Percentiles rank a stretch among this genome's conserved stretches.
These are phyloP conservation scores for Ustilago loliicola DNA, from an alignment of 1,284 basidiomycete species.

Conservation along the genomic window DNA sequence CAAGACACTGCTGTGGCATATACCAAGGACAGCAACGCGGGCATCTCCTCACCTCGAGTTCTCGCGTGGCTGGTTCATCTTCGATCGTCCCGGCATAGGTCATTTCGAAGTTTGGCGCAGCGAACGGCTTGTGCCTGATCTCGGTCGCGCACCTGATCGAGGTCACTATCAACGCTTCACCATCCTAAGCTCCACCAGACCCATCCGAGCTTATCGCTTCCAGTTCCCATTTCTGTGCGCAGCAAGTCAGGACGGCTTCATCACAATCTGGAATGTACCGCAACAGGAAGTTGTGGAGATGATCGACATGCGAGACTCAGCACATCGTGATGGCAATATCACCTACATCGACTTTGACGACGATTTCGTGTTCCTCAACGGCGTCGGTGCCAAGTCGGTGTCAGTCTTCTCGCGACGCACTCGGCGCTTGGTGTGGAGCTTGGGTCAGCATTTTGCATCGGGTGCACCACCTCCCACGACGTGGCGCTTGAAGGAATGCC, in stretches of 20 bases:
- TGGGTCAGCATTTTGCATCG: constrained; percentile 51
- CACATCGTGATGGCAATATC: constrained; percentile 52
- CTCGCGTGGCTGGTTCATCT: constrained; percentile 59
- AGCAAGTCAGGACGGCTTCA: constrained; percentile 48
- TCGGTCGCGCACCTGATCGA: constrained; percentile 39
- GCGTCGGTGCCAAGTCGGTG: constrained; percentile 47
- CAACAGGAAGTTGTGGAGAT: constrained; percentile 34
- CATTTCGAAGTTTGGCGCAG: constrained; percentile 63
- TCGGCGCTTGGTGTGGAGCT: constrained; percentile 43
- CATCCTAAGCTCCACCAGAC: constrained; percentile 35
- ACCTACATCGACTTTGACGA: constrained; percentile 66
- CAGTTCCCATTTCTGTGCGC: constrained; percentile 56
- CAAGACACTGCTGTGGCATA: constrained; percentile 51
- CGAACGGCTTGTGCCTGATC: constrained; percentile 49
- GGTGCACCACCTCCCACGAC: constrained; percentile 30
- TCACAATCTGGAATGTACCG: constrained; percentile 51
- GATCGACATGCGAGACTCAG: constrained; percentile 36
- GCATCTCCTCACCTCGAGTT: constrained; percentile 61
- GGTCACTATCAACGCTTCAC: constrained; percentile 50
- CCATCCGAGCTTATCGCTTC: constrained; percentile 58
- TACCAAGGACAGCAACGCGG: constrained; percentile 35
- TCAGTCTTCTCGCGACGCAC: constrained; percentile 48
- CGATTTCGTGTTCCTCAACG: constrained; percentile 57
- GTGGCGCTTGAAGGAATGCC: constrained; percentile 18
- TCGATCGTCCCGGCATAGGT: constrained; percentile 49